Conservation (phyloP, 768 basidiomycete genomes). For the Astraeus odoratus region DNA sequence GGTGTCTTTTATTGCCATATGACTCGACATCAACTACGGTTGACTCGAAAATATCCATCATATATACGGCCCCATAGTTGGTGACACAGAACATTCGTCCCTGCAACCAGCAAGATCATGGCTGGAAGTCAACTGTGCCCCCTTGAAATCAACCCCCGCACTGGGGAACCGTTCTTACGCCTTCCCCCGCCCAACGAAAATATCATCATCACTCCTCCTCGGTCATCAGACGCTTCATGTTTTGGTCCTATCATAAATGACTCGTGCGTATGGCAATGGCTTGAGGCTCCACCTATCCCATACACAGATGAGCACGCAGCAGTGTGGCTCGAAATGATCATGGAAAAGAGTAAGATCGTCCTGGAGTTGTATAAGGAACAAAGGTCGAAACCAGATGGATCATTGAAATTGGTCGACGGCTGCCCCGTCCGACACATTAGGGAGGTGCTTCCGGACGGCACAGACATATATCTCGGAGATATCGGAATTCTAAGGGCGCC, state of each 20-base stretch:
- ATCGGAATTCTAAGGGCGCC: conserved; percentile 18
- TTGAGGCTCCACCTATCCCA: conserved; percentile 47
- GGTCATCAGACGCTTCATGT: conserved; percentile 34
- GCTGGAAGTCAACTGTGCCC: conserved; percentile 26
- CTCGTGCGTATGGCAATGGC: conserved; percentile 35
- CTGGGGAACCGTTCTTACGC: conserved; percentile 50
- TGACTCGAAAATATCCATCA: not conserved
- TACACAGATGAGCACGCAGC: conserved; percentile 39
- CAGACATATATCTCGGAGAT: conserved; percentile 46
- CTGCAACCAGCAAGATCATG: conserved; percentile 9
- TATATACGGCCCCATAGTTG: not conserved
- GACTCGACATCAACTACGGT: not conserved
- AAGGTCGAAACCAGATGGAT: conserved; percentile 12
- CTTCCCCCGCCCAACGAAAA: conserved; percentile 42
- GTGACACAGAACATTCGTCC: not conserved
- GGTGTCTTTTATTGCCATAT: not conserved
- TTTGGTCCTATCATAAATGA: conserved; percentile 44
- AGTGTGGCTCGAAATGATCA: conserved; percentile 27
- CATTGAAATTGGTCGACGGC: conserved; percentile 29
- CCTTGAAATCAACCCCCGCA: conserved; percentile 34
- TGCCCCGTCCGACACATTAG: conserved; percentile 48
- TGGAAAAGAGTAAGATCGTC: conserved; percentile 14
- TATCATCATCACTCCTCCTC: conserved; percentile 56
- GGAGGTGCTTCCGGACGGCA: conserved; percentile 49
- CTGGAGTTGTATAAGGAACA: conserved; percentile 17